Conservation (phyloP, 2,329 filamentous ascomycete genomes). For the Colletotrichum falcatum region DNA sequence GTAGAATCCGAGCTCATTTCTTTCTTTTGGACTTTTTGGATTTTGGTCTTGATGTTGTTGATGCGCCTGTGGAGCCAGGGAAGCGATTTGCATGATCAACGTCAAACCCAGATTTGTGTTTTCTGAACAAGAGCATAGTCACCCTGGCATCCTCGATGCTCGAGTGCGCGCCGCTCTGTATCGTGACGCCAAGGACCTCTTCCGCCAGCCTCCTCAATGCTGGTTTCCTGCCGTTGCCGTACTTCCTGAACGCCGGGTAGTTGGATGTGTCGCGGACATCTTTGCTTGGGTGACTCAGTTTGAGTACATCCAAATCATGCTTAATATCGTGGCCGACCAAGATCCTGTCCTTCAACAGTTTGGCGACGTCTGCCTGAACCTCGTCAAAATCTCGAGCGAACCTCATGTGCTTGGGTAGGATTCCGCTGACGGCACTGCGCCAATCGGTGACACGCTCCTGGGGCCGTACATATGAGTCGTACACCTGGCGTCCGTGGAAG, state of each 20-base stretch:
- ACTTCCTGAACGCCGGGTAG: conserved; percentile 78
- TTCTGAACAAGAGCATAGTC: conserved; percentile 88
- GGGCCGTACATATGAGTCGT: conserved; percentile 91
- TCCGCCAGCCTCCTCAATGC: conserved; percentile 70
- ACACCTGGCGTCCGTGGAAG: conserved; percentile 91
- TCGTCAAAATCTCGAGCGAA: conserved; percentile 78
- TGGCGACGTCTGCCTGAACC: conserved; percentile 79
- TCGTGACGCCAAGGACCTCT: conserved; percentile 69
- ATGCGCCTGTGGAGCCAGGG: conserved; percentile 47
- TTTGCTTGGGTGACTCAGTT: conserved; percentile 80
- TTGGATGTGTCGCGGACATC: conserved; percentile 89
- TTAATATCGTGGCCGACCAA: conserved; percentile 87
- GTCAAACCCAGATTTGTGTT: conserved; percentile 88
- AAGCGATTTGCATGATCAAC: conserved; percentile 79
- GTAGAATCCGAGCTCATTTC: conserved; percentile 47
- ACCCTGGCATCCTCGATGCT: conserved; percentile 85
- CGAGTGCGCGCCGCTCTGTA: conserved; percentile 73
- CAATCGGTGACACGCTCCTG: conserved; percentile 87
- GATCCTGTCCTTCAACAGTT: conserved; percentile 76
- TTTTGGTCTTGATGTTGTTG: conserved; percentile 48
- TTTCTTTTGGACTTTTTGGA: conserved; percentile 58
- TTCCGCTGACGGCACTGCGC: conserved; percentile 87
- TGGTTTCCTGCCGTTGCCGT: conserved; percentile 75
- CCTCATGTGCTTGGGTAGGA: conserved; percentile 79
- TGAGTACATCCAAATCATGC: conserved; percentile 81